phyloP scores from a whole-genome alignment of 2,329 filamentous ascomycete species.

The Sporothrix schenckii region DNA sequence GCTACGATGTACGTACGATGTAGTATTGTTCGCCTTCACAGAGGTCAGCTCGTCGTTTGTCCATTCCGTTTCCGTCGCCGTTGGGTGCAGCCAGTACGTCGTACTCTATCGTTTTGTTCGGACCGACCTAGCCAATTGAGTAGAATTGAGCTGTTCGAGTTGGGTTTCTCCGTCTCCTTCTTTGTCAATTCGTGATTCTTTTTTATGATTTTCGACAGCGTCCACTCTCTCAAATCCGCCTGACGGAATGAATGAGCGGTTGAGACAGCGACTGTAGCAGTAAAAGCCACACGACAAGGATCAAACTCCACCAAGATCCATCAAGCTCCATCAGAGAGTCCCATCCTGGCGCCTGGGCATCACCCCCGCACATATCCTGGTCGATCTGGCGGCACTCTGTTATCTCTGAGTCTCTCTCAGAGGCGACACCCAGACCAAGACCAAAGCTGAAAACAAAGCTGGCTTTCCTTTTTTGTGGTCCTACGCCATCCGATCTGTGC shows the following conservation, averaged over 20 bases:
- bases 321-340: too few relatives aligned
- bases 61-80: background rate
- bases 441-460: too few relatives aligned
- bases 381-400: constrained; percentile 20
- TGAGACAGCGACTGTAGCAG: background rate
- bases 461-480: background rate
- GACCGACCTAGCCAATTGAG: too few relatives aligned
- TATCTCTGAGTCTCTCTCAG: background rate
- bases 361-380: constrained; percentile 24
- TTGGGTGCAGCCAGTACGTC: background rate
- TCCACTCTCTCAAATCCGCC: background rate
- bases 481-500: background rate
- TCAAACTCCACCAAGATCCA: background rate
- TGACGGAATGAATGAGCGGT: background rate
- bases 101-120: background rate
- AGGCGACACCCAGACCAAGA: too few relatives aligned
- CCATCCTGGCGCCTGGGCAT: background rate
- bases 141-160: too few relatives aligned
- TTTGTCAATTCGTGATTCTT: background rate
- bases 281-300: background rate
- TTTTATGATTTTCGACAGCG: too few relatives aligned
- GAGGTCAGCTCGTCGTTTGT: background rate
- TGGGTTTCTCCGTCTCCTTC: too few relatives aligned
- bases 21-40: too few relatives aligned
- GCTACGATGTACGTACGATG: too few relatives aligned